These are phyloP conservation scores for Yarrowia sp. DNA, from an alignment of 805 yeast genomes.

Conservation along the genomic window DNA sequence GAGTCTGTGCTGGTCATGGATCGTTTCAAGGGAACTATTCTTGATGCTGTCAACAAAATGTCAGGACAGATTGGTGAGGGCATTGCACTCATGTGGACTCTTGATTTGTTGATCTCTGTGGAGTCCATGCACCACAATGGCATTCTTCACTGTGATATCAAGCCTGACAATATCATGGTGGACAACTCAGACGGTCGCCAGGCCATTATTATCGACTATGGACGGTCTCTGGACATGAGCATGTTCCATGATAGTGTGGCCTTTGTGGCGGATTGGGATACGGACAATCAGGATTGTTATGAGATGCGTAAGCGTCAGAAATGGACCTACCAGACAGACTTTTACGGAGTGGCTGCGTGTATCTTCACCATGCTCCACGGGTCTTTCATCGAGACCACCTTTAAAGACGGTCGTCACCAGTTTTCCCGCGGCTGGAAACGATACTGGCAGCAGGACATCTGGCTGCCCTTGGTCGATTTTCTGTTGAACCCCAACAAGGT, in stretches of 20 bases:
- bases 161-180: constrained; percentile 86
- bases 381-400: constrained; percentile 58
- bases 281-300: constrained; percentile 74
- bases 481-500: constrained; percentile 63
- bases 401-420: constrained; percentile 47
- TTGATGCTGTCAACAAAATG: constrained; percentile 68
- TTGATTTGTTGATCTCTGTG: constrained; percentile 67
- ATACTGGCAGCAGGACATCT: constrained; percentile 76
- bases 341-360: constrained; percentile 79
- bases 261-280: constrained; percentile 66
- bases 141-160: constrained; percentile 83
- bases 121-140: constrained; percentile 68
- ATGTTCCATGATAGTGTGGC: constrained; percentile 59
- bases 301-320: constrained; percentile 65
- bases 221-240: constrained; percentile 75
- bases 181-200: constrained; percentile 51
- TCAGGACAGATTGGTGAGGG: constrained; percentile 60
- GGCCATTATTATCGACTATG: constrained; percentile 76
- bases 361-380: constrained; percentile 80
- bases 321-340: constrained; percentile 85
- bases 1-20: constrained; percentile 73
- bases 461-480: constrained; percentile 70
- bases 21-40: constrained; percentile 71
- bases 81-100: constrained; percentile 65
- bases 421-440: constrained; percentile 62